Evolutionary conservation across 805 yeast genomes (phyloP), one percentile per base, ranked within the genome.

Genomic region (Saccharomyces mikatae): DNA sequence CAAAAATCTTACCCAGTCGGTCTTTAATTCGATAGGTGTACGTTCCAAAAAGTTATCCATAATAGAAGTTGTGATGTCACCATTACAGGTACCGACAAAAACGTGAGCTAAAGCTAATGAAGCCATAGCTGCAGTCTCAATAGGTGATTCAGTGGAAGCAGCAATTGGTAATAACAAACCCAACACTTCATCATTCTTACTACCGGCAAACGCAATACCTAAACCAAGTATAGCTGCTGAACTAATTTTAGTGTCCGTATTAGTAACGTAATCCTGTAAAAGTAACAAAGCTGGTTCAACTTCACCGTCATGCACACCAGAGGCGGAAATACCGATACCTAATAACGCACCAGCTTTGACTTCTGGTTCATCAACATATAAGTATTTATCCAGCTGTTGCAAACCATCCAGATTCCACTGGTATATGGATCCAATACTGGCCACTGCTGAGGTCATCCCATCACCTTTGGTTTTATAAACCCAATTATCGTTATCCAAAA

Each of bases 361-460:
- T 65, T 89, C 92, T 55, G 83, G 85, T 63, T 90, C 96, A 17
- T 84, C 80, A 3, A 96, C 85, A 66, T 91, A 91, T 55, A 92
- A 75, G 70, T 86, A 91, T 70, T 87, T 88, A 72, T 94, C 98
- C 63, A 94, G 78, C 54, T 81, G 82, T 72, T 92, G 97, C 60
- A 94, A 79, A 59, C 97, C 98, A 61, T 87, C 92, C 63, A 83
- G 81, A 71, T 92, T 87, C 99, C 99, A 94, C 67, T 89, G 89
- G 68, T 84, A 84, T 58, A 94, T 79, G 5, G 95, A 78, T 54
- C 98, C 99, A 53, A 92, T 78, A 50, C 94, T 84, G 2, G 98
- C 97, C 24, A 96, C 88, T 2, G 97, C 83, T 8, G 96, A 86
- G 8, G 84, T 73, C 95, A 89, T 90, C 58, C 98, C 97, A 52